A percentile compares a stretch with the other conserved stretches of the same genome.
phyloP scores from a whole-genome alignment of 2,329 filamentous ascomycete genomes.

The Endoconidiophora polonica region DNA sequence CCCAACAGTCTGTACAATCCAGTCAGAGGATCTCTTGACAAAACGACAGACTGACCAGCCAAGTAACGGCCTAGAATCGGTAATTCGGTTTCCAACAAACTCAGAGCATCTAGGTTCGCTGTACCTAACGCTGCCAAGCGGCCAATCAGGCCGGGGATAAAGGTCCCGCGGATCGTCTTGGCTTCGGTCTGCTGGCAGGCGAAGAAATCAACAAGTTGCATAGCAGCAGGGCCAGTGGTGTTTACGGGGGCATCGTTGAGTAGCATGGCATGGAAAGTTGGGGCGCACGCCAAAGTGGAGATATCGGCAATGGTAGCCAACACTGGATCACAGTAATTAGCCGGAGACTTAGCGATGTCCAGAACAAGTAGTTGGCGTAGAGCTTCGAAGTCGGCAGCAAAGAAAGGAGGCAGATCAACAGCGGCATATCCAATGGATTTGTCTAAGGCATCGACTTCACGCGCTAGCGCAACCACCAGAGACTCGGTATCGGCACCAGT shows the following conservation, averaged over 20 bases:
- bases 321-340: constrained; percentile 1
- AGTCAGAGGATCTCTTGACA: constrained; percentile 32
- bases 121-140: constrained; percentile 34
- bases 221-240: constrained; percentile 17
- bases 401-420: constrained; percentile 29
- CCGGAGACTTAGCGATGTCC: constrained; percentile 15
- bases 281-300: constrained; percentile 31
- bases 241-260: constrained; percentile 20
- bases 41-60: constrained; percentile 29
- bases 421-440: constrained; percentile 26
- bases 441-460: constrained; percentile 37
- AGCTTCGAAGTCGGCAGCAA: constrained; percentile 38
- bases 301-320: constrained; percentile 20
- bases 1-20: constrained; percentile 33
- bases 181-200: constrained; percentile 21
- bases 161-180: constrained; percentile 26
- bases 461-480: constrained; percentile 32
- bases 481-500: constrained; percentile 25
- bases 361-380: constrained; percentile 36
- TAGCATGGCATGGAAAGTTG: constrained; percentile 28
- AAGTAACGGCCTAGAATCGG: constrained; percentile 42
- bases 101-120: constrained; percentile 42
- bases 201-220: constrained; percentile 33
- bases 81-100: constrained; percentile 48
- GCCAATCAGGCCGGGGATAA: constrained; percentile 32